Conservation (phyloP, 2,329 filamentous ascomycete species). For the Colletotrichum sp. region DNA sequence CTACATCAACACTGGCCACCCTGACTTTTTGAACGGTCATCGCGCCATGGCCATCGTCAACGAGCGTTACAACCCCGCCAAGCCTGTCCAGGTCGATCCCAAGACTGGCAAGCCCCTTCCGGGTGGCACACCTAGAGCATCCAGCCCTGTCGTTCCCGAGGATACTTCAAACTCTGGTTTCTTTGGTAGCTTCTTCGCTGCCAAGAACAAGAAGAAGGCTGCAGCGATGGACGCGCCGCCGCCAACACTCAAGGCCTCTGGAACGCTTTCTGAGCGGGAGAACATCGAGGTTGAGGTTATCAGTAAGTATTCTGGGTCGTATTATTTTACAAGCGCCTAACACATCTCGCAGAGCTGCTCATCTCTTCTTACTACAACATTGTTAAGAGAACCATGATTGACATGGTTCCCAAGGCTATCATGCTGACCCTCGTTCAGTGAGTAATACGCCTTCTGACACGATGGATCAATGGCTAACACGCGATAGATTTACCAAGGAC, state of each 20-base stretch:
- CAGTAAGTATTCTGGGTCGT: conserved; percentile 64
- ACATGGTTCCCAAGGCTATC: conserved; percentile 99
- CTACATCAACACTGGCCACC: conserved; percentile 98
- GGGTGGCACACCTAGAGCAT: conserved; percentile 70
- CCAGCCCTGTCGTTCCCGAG: conserved; percentile 73
- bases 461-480: background rate
- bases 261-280: conserved; percentile 92
- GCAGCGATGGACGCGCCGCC: conserved; percentile 99
- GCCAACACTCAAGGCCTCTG: conserved; percentile 90
- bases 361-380: conserved; percentile 99
- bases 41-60: conserved; percentile 98
- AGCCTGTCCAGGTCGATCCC: conserved; percentile 94
- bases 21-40: conserved; percentile 96
- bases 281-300: conserved; percentile 97
- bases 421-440: conserved; percentile 97
- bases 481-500: conserved; percentile 73
- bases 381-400: conserved; percentile 97
- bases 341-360: conserved; percentile 71
- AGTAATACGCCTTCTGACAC: conserved; percentile 37
- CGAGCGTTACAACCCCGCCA: conserved; percentile 80
- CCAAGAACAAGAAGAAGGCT: conserved; percentile 99
- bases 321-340: conserved; percentile 9
- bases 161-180: conserved; percentile 74
- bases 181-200: conserved; percentile 98
- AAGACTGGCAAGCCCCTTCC: conserved; percentile 97